Evolutionary conservation across 768 basidiomycete genomes (phyloP).

Genomic region (Phaffia australis): DNA sequence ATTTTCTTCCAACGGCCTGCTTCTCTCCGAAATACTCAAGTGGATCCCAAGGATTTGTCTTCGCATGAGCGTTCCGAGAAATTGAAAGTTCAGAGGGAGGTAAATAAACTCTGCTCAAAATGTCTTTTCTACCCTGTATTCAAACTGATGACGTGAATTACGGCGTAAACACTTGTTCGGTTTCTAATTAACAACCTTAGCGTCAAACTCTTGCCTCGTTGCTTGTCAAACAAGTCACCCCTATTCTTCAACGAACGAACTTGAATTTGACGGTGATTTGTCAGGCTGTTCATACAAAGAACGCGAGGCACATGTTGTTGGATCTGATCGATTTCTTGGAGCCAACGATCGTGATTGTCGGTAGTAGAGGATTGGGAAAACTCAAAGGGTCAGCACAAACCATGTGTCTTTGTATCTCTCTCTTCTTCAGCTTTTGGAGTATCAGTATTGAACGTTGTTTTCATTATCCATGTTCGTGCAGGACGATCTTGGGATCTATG

Average conservation of each 20-base stretch:
- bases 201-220: constrained; percentile 82
- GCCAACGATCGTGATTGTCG: constrained; percentile 87
- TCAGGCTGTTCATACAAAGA: constrained; percentile 97
- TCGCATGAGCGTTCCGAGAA: constrained; percentile 59
- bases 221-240: constrained; percentile 76
- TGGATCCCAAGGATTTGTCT: constrained; percentile 51
- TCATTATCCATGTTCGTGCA: constrained; percentile 35
- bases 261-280: constrained; percentile 78
- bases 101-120: constrained; percentile 35
- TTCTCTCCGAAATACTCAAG: constrained; percentile 51
- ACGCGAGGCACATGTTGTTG: constrained; percentile 75
- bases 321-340: constrained; percentile 75
- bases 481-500: constrained; percentile 85
- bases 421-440: constrained; percentile 9
- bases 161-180: background rate
- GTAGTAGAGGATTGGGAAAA: constrained; percentile 78
- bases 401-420: background rate
- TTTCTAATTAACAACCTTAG: constrained; percentile 38
- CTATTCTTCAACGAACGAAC: constrained; percentile 77
- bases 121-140: background rate
- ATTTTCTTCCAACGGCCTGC: background rate
- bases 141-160: background rate
- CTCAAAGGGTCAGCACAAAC: constrained; percentile 60
- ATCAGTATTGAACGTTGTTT: background rate
- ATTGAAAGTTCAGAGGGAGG: constrained; percentile 83